Percentiles rank a stretch among this genome's conserved stretches.
Conservation (phyloP, 257 asterid genomes). For the Solanum rostratum region DNA sequence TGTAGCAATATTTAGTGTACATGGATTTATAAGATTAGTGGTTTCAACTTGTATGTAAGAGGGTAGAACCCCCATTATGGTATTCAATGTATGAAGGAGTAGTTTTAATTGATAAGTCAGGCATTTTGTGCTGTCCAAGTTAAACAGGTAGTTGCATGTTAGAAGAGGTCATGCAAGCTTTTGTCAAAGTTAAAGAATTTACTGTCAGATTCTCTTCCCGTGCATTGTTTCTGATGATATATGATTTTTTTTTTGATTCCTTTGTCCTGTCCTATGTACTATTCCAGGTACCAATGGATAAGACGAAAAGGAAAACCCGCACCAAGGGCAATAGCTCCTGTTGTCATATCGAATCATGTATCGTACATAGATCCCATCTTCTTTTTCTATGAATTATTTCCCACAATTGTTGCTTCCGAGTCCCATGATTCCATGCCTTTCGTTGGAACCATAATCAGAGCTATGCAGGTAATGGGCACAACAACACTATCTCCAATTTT, state of each 20-base stretch:
- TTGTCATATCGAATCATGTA: slow-evolving; percentile 88
- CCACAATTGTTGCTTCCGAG: slow-evolving; percentile 87
- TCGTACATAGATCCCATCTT: slow-evolving; percentile 92
- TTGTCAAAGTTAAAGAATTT: not conserved
- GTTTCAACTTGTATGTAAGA: not conserved
- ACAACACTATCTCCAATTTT: not conserved
- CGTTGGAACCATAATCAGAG: slow-evolving; percentile 96
- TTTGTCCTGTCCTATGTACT: not conserved
- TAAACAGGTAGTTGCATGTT: not conserved
- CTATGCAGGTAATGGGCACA: slow-evolving; percentile 76
- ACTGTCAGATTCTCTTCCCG: not conserved
- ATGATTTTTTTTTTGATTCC: not conserved
- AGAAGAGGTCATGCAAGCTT: not conserved
- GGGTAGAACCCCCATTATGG: not conserved
- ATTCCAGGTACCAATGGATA: slow-evolving; percentile 94
- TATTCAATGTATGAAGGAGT: not conserved
- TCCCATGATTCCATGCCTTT: slow-evolving; percentile 97
- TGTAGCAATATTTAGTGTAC: not conserved
- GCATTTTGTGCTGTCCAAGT: not conserved
- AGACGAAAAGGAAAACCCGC: slow-evolving; percentile 90
- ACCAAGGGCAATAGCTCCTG: slow-evolving; percentile 84
- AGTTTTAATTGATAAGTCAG: not conserved
- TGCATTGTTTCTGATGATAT: not conserved
- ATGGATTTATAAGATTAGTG: not conserved
- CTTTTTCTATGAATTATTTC: slow-evolving; percentile 88